Base-by-base conservation (phyloP, 1,284 basidiomycete genomes). In the Ceratobasidium sp. region DNA sequence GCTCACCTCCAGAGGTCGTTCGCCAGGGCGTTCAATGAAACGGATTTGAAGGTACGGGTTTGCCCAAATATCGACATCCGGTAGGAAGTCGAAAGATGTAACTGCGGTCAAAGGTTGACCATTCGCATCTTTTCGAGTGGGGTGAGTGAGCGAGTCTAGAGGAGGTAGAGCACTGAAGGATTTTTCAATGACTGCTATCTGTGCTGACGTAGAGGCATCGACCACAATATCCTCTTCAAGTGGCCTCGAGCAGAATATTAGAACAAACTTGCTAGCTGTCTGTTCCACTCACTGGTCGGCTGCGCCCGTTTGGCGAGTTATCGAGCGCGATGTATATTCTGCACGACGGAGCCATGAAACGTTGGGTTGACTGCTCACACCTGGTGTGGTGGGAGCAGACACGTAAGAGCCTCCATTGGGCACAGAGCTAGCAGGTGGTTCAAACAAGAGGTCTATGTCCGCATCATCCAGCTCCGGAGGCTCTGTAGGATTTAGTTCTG, bases 301-400 rank as follows among this genome's bases (percentile, higher is more conserved):
- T 13, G 65, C 40, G 40, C 49, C 37, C 9, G 40, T 43, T 37
- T 78, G 77, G 15, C 74, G 61, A n/a, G 54, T 52, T 43, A 76
- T 70, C 43, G 80, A 78, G 85, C 78, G 90, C 92, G 78, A 96
- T 88, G 70, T 25, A 81, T 97, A 96, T 80, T 95, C 94, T 0
- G 95, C 96, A 82, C 93, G 94, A 70, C 95, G 88, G 77, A 98
- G 86, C 95, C 95, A 98, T 4, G 95, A 88, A 15, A 97, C 95
- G 76, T 95, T 90, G 0, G 84, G 85, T 57, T 73, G 70, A 37
- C 17, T 29, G n/a, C 54, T n/a, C 40, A 52, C 69, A 52, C 70
- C 46, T 64, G 88, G 84, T 13, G 86, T 83, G 5, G 85, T 73
- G 43, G 84, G 80, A 46, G 83, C 82, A 70, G 70, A 73, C n/a